Base-by-base conservation (phyloP, 2,329 filamentous ascomycete species). In the Aspergillus pseudoviridinutans region DNA sequence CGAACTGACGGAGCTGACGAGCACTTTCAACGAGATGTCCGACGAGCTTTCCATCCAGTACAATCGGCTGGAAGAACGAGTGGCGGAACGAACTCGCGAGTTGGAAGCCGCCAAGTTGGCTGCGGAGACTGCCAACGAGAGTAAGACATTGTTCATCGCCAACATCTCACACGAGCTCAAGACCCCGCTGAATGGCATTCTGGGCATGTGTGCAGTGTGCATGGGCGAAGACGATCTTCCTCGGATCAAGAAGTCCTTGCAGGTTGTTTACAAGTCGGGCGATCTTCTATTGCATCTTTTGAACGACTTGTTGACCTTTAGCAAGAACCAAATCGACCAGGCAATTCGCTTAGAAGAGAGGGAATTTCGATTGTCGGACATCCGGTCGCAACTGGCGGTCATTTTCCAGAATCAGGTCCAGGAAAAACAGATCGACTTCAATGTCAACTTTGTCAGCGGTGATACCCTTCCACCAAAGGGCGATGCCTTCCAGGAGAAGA, bases 81-180 rank as follows among this genome's bases (percentile, higher is more conserved):
- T 97, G 1, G 85, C 85, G 6, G 87, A 92, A 71, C 83, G 92
- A 55, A 97, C 92, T 0, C 84, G 84, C 38, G 90, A 97, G 73
- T 80, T 97, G 0, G 91, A 96, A 68, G 85, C 91, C 60, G 95
- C 89, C 77, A 96, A 96, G 72, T 91, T 91, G 76, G 91, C 91
- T 1, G 92, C 92, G 1, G 92, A 96, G 73, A 89, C 90, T n/a
- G 92, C 92, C 3, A 97, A 96, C 66, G 90, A 96, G 75, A 95
- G 91, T 80, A 97, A 97, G 76, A 96, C 92, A 0, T 76, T 96
- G 4, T 97, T 97, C 74, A 96, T 97, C 62, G 92, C 92, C n/a
- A 96, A 96, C 66, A 95, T 96, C 49, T 85, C 66, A 1, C 82
- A 87, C 63, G 84, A 96, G 72, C 81, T 97, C 27, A 95, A 96